Evolutionary conservation across 257 asterid genomes (phyloP), one percentile per base, ranked within the genome.

Genomic region (Solanum arcanum): DNA sequence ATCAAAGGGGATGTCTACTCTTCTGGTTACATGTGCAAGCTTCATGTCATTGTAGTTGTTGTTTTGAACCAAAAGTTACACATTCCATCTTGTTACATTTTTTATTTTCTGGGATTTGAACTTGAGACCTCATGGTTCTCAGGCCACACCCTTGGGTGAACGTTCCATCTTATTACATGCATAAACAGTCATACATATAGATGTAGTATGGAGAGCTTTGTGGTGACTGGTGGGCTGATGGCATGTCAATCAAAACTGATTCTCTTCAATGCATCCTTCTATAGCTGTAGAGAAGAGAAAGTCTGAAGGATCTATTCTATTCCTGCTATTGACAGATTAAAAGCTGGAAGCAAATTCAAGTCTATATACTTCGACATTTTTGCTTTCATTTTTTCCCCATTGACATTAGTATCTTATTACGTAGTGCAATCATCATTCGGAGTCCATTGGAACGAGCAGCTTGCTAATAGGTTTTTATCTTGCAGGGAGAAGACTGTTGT

Each of bases 401-500:
- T 78, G 41, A 15, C 84, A 42, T 25, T 42, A n/a, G 62, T 77
- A 44, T 77, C 41, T 78, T 44, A 44, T 76, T 25, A 13, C n/a
- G 10, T 46, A 49, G 68, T 80, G 85, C 68, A 31, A 27, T 29
- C 66, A 27, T 80, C 84, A 18, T 29, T 49, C 25, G 9, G 29
- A 80, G 44, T 80, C 69, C 68, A 80, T 47, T 25, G 56, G 44
- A 80, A 29, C 3, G 31, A 49, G 46, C 69, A 80, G 68, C 68
- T 80, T 49, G 85, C 29, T 80, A 16, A 80, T 29, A 29, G 44
- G 69, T 31, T 88, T 62, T 86, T 88, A 69, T 88, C 87, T 88
- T 66, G 85, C 90, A 97, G 99, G 95, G 99, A 97, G 95, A 93
- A 92, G 86, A 93, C 97, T 4, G 98, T 97, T 86, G 98, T 92